Conservation (phyloP, 106 monocot species). For the Hemerocallis citrina region DNA sequence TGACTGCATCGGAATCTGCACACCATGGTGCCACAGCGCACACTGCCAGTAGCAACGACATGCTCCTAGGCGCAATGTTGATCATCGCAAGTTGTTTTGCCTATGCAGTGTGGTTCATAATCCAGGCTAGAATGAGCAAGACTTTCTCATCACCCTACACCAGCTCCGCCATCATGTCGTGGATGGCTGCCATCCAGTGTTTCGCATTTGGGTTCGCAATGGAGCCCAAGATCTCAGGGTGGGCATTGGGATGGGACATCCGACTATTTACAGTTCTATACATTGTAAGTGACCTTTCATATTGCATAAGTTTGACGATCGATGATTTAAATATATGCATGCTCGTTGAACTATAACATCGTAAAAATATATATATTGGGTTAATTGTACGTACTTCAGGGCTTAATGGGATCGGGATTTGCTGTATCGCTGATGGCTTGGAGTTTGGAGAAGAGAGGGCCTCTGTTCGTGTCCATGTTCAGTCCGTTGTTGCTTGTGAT, state of each 20-base stretch:
- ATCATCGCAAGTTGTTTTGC: conserved; percentile 60
- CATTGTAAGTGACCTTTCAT: conserved; percentile 32
- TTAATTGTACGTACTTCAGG: too few species aligned
- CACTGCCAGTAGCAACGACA: conserved; percentile 5
- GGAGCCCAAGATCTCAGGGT: conserved; percentile 27
- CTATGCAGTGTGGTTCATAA: conserved; percentile 78
- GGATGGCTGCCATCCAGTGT: conserved; percentile 58
- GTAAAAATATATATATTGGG: not conserved
- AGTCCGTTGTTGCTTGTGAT: conserved; percentile 63
- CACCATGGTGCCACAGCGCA: conserved; percentile 5
- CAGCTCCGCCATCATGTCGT: conserved; percentile 51
- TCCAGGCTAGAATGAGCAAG: conserved; percentile 64
- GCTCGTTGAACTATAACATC: too few species aligned
- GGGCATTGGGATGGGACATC: conserved; percentile 74
- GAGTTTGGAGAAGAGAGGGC: conserved; percentile 64
- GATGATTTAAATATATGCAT: too few species aligned
- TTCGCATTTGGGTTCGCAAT: conserved; percentile 20
- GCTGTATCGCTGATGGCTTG: conserved; percentile 55
- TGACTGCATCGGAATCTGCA: not conserved
- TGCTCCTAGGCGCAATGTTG: conserved; percentile 40
- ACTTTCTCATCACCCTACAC: conserved; percentile 55
- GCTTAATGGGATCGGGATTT: conserved; percentile 52
- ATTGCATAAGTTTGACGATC: too few species aligned
- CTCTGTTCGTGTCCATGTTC: conserved; percentile 78
- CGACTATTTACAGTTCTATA: conserved; percentile 43